Base-by-base conservation (phyloP, 805 yeast genomes). In the Spencermartinsiella europaea region DNA sequence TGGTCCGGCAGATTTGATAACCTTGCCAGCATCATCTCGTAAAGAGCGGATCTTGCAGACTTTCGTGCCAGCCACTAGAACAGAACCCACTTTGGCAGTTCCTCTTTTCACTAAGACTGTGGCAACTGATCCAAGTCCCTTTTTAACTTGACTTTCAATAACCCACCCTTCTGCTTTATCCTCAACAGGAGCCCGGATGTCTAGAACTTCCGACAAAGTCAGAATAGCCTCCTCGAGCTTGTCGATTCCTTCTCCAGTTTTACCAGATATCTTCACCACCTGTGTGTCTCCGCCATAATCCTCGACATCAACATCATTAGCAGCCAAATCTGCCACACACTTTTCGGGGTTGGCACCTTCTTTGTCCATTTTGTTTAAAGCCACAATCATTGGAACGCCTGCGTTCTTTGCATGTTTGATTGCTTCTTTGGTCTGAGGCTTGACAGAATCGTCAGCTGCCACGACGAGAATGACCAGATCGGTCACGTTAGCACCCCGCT, bases 341-440 rank as follows among this genome's bases (percentile, higher is more conserved):
- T 76, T 81, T 21, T 85, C 89, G 1, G 88, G 74, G 41, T 87
- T 78, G 4, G 83, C 79, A 25, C 81, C 85, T 3, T 81, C 83
- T 57, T 81, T 83, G 62, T 91, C 99, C 56, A 95, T 84, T 64
- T 93, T 93, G 55, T 93, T 91, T 34, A 93, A 77, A 0, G 98
- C 99, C 8, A 93, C 95, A 45, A 93, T 82, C 52, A 90, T 71
- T 0, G 90, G 88, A 12, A 87, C 93, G 8, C 82, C 81, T 0
- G 95, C 81, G 42, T 79, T 78, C 53, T 83, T 83, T 3, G 95
- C 90, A 65, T 93, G 99, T 58, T 85, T 88, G 51, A 93, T 87
- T 1, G 98, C 98, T 64, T 93, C 99, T 35, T 81, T 74, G 0
- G 99, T 93, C 63, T 93, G 99, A 0, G 98, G 98, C 95, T 85